phyloP scores from a whole-genome alignment of 1,139 yeast species.

The Magnusiomyces ingens region DNA sequence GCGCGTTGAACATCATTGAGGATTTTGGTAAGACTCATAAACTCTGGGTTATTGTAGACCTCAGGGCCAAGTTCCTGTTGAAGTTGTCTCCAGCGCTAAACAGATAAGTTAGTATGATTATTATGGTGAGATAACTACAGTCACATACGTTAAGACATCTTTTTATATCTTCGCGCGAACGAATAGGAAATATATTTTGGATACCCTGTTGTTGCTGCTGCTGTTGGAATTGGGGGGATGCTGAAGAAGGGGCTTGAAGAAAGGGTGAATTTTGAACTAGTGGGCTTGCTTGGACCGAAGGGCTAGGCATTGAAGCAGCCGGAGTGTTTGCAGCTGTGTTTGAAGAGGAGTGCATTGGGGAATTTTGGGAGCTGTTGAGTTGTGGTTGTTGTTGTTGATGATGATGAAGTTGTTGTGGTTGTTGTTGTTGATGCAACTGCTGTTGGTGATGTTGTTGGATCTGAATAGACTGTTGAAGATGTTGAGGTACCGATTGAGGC shows the following conservation, averaged over 20 bases:
- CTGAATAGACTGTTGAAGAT: neutral
- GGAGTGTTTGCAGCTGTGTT: too few relatives aligned
- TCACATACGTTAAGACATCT: neutral
- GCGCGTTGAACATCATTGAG: neutral
- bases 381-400: conserved; percentile 3
- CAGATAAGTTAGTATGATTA: neutral
- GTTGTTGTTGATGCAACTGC: conserved; percentile 2
- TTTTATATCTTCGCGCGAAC: neutral
- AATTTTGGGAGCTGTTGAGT: neutral
- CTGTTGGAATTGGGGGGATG: neutral
- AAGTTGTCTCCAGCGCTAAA: neutral
- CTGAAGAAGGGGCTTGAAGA: neutral
- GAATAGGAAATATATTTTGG: neutral
- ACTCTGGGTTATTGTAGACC: neutral
- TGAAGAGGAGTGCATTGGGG: too few relatives aligned
- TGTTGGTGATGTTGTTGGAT: conserved; percentile 7
- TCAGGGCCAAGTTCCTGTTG: neutral
- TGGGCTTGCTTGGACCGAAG: too few relatives aligned
- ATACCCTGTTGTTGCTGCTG: too few relatives aligned
- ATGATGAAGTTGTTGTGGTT: conserved; percentile 2
- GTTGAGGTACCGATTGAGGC: neutral
- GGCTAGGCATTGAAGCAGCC: too few relatives aligned
- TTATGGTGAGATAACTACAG: neutral
- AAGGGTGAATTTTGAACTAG: neutral
- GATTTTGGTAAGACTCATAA: neutral